phyloP scores from a whole-genome alignment of 2,329 filamentous ascomycete genomes.

The Fusarium floridanum region DNA sequence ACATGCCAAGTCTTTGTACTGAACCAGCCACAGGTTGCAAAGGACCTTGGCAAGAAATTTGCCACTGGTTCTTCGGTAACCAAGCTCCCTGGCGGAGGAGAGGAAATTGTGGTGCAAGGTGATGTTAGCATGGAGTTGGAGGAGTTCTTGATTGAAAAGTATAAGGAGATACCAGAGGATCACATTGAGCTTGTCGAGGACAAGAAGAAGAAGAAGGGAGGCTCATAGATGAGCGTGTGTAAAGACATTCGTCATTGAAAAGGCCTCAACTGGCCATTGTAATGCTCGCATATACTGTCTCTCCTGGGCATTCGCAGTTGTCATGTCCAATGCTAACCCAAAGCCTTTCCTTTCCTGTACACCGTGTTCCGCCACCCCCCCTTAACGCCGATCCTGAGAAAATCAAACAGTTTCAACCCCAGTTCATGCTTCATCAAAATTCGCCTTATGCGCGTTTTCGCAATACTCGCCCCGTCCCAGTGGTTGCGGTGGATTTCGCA shows the following conservation, averaged over 20 bases:
- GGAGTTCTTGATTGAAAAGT: conserved; percentile 90
- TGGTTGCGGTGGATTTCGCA: conserved; percentile 51
- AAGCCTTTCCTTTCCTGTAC: conserved; percentile 24
- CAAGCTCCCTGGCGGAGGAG: conserved; percentile 85
- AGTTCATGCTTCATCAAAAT: conserved; percentile 16
- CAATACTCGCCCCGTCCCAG: conserved; percentile 65
- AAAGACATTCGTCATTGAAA: conserved; percentile 38
- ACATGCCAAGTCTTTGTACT: conserved; percentile 16
- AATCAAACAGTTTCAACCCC: conserved; percentile 6
- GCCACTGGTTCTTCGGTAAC: conserved; percentile 94
- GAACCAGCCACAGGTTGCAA: conserved; percentile 69
- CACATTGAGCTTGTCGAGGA: conserved; percentile 96
- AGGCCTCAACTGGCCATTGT: conserved; percentile 27
- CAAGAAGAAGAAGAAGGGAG: conserved; percentile 82
- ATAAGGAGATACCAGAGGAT: conserved; percentile 91
- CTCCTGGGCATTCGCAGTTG: conserved; percentile 25
- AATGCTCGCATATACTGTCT: conserved; percentile 38
- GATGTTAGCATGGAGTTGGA: conserved; percentile 95
- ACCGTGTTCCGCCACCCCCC: conserved; percentile 22
- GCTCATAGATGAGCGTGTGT: conserved; percentile 34
- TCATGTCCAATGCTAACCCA: conserved; percentile 20
- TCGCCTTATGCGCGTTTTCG: conserved; percentile 63
- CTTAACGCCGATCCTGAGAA: conserved; percentile 40
- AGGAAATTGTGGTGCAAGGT: conserved; percentile 98
- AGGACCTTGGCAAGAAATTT: conserved; percentile 99